Evolutionary conservation across 306 rosid genomes (phyloP).

Genomic region (Prunus padus): DNA sequence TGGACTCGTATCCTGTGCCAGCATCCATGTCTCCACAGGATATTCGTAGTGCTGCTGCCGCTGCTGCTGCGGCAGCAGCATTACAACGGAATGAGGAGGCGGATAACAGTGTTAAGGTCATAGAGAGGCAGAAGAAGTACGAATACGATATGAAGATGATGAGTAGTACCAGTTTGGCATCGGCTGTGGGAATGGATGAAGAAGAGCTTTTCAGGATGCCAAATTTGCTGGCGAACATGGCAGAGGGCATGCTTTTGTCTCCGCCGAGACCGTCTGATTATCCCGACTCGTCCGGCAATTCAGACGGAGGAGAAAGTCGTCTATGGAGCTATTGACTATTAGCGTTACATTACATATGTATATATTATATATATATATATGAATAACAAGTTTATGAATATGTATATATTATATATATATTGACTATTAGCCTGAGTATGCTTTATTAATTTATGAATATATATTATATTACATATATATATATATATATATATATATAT

Average conservation of each 20-base stretch:
- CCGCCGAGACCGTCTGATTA: constrained; percentile 63
- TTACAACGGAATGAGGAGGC: not conserved
- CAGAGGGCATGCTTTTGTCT: constrained; percentile 81
- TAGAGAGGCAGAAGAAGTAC: not conserved
- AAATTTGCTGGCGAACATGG: constrained; percentile 73
- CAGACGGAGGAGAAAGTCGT: constrained; percentile 37
- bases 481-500: no score
- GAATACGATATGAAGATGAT: not conserved
- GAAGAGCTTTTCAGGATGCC: constrained; percentile 83
- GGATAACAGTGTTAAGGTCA: not conserved
- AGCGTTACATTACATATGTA: no score
- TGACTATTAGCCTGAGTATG: no score
- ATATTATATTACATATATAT: no score
- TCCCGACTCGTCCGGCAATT: constrained; percentile 32
- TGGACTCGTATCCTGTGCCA: constrained; percentile 49
- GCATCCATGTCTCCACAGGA: constrained; percentile 49
- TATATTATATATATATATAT: no score
- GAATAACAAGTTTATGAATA: no score
- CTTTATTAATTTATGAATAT: no score
- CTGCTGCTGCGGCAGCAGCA: constrained; percentile 41
- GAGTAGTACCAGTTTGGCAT: not conserved
- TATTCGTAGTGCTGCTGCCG: constrained; percentile 34
- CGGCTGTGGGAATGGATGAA: constrained; percentile 48
- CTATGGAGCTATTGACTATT: constrained; percentile 50
- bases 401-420: no score